These are phyloP conservation scores for Fusarium domesticum DNA, from an alignment of 2,329 filamentous ascomycete genomes.

Conservation along the genomic window DNA sequence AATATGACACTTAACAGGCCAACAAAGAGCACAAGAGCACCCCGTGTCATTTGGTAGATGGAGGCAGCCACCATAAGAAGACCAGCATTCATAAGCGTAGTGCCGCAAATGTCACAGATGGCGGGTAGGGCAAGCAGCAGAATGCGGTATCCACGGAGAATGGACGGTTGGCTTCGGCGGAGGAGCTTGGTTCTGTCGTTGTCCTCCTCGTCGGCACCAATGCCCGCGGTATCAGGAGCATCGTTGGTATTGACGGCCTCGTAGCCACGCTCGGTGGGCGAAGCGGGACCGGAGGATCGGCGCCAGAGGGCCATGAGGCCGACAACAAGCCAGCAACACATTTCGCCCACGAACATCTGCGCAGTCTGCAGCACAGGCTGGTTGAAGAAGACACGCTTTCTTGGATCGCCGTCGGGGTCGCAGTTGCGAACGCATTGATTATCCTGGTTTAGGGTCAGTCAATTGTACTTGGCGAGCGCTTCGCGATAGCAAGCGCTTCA, in stretches of 20 bases:
- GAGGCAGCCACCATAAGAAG: constrained; percentile 90
- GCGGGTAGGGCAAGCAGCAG: constrained; percentile 78
- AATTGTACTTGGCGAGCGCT: constrained; percentile 1
- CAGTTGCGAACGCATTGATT: constrained; percentile 97
- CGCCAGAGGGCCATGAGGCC: constrained; percentile 65
- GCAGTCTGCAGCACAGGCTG: constrained; percentile 95
- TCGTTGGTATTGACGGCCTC: constrained; percentile 56
- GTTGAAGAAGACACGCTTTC: constrained; percentile 73
- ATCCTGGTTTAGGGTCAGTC: constrained; percentile 54
- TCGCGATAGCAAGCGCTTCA: constrained; percentile 2
- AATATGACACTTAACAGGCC: constrained; percentile 94
- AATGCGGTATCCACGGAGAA: constrained; percentile 69
- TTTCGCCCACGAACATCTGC: constrained; percentile 97
- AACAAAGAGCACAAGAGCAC: constrained; percentile 91
- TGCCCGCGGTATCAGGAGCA: constrained; percentile 42
- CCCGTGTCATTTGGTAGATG: constrained; percentile 98
- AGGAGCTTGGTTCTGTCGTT: constrained; percentile 34
- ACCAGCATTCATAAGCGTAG: constrained; percentile 95
- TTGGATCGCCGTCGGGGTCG: constrained; percentile 59
- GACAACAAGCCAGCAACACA: constrained; percentile 92
- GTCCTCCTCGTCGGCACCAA: constrained; percentile 36
- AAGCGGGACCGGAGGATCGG: constrained; percentile 48
- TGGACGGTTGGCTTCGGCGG: constrained; percentile 54
- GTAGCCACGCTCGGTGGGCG: constrained; percentile 56
- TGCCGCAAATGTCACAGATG: constrained; percentile 90